Evolutionary conservation across 768 basidiomycete species (phyloP), one percentile per base, ranked within the genome.

Genomic region (Paxillus involutus): DNA sequence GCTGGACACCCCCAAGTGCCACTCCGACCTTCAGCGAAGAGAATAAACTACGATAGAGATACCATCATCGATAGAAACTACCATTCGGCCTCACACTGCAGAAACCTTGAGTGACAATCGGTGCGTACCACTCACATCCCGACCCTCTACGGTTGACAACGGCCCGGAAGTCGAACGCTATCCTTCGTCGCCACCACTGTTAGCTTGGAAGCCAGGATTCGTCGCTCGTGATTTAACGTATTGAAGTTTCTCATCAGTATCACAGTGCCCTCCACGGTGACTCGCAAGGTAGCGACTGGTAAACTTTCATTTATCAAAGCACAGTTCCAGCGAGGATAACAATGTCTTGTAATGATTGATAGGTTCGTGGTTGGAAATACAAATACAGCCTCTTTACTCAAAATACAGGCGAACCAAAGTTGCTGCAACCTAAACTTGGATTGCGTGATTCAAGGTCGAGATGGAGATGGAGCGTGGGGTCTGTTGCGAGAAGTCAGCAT

Each of bases 311-410:
- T 56, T 40, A 59, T 16, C 52, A 58, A 30, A 48, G 19, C 37
- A 48, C 42, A 58, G 29, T 40, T 10, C 14, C 8, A 11, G 8
- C 48, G 35, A 42, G 43, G 29, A 48, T 49, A 52, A 39, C 8
- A 26, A 42, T 44, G 6, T 36, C 37, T 52, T 42, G 29, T 29
- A 49, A 40, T 3, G 54, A 55, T 32, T 47, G 42, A 39, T 13
- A 36, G 39, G 32, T 49, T 45, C 30, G 14, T 14, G 26, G 41
- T 35, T 17, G 13, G 32, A 40, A 49, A 44, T 62, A 67, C 62
- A 59, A 56, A 52, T 65, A 65, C 64, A 67, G 44, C 39, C 43
- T 32, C 26, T 42, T 44, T 30, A 43, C 21, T 35, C 40, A 44
- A 37, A 52, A 32, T 44, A 62, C 44, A 45, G 10, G 41, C 12